Evolutionary conservation across 2,329 filamentous ascomycete species (phyloP), one percentile per base, ranked within the genome.

Genomic region (Ceratocystis albifundus): DNA sequence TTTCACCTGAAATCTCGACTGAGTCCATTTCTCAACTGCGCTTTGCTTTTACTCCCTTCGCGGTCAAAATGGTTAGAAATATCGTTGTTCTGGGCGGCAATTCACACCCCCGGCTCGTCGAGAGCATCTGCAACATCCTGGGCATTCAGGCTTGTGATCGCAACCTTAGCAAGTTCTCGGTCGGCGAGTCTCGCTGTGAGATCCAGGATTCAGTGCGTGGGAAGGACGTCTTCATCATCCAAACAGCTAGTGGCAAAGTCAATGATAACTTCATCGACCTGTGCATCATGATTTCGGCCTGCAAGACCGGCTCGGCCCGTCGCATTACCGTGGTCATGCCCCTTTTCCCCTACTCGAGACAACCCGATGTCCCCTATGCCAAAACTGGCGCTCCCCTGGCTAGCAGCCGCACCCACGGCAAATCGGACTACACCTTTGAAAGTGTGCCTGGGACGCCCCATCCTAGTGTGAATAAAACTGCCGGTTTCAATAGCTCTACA

Each of bases 201-300:
- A 96, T 99, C 73, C 84, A 92, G 75, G 94, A 99, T 77, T 96
- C 91, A 15, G 94, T 99, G 64, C 88, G 94, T 72, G 94, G 90
- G 71, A 99, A 99, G 76, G 94, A 99, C 84, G 94, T 96, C 75
- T 99, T 95, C 79, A 96, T 97, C 74, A 90, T 99, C 73, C 93
- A 97, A 77, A 94, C 90, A 53, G 91, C 90, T 71, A 90, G 90
- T 71, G 91, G 90, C 70, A 89, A 88, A 72, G 90, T 96, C 77
- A 99, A 99, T 75, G 94, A 99, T 77, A 87, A 96, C 77, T 85
- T 99, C 70, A 88, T 99, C 79, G 94, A 99, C 74, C 86, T 97
- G 62, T 89, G 96, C 76, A 96, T 97, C 78, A 96, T 94, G 79
- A 93, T 97, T 72, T 96, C 90, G n/a, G 94, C 94, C 69, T 97